Evolutionary conservation across 805 yeast genomes (phyloP).

Genomic region (Debaryomyces tyrocola): DNA sequence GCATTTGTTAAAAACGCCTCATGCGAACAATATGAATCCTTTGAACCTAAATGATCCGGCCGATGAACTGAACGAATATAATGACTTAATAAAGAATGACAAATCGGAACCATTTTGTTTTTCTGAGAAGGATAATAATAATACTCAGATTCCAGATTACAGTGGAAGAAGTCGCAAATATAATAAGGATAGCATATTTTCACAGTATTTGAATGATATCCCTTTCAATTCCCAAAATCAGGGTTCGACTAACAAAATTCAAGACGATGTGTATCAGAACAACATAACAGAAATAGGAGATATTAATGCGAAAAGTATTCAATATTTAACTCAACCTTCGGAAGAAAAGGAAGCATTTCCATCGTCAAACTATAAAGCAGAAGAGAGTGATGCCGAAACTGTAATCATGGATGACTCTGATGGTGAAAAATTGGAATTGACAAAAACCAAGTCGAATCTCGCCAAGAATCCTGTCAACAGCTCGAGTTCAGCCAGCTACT

Average conservation of each 20-base stretch:
- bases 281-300: background rate
- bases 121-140: background rate
- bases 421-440: slow-evolving; percentile 2
- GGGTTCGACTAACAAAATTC: background rate
- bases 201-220: slow-evolving; percentile 4
- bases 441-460: slow-evolving; percentile 3
- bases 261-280: background rate
- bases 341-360: slow-evolving; percentile 4
- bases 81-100: slow-evolving; percentile 13
- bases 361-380: background rate
- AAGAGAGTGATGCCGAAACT: slow-evolving; percentile 31
- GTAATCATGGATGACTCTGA: slow-evolving; percentile 21
- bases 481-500: background rate
- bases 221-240: background rate
- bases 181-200: slow-evolving; percentile 2
- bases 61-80: slow-evolving; percentile 15
- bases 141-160: background rate
- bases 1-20: slow-evolving; percentile 30
- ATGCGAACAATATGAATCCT: slow-evolving; percentile 15
- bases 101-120: slow-evolving; percentile 11
- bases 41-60: slow-evolving; percentile 21
- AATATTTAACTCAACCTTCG: background rate
- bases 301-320: background rate
- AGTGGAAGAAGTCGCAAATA: background rate
- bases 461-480: background rate